A percentile compares a stretch with the other conserved stretches of the same genome.
phyloP scores from a whole-genome alignment of 768 basidiomycete genomes.

The Sporobolomyces phaffii region DNA sequence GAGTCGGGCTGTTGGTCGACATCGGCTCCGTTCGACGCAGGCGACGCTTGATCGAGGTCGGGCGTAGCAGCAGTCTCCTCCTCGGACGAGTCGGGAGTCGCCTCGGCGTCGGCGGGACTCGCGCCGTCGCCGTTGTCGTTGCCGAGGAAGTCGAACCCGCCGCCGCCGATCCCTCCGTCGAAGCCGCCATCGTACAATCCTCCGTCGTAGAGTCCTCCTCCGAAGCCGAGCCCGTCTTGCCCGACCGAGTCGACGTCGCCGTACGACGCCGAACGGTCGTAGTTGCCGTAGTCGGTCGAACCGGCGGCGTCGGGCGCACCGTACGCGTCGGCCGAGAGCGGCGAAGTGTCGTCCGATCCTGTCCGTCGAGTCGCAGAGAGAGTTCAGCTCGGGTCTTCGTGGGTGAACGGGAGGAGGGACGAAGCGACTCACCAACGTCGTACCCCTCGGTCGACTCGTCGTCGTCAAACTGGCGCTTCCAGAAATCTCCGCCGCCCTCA shows the following conservation, averaged over 20 bases:
- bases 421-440: too few species aligned
- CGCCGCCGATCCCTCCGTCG: background rate
- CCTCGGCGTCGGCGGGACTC: background rate
- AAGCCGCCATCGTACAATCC: background rate
- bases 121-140: background rate
- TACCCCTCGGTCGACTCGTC: background rate
- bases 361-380: too few species aligned
- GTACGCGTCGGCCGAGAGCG: too few species aligned
- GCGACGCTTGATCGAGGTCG: background rate
- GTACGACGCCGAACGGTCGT: too few species aligned
- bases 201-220: background rate
- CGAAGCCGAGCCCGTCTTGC: background rate
- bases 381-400: too few species aligned
- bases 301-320: too few species aligned
- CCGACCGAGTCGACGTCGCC: background rate
- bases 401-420: too few species aligned
- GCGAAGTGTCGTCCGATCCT: too few species aligned
- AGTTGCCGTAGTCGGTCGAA: background rate
- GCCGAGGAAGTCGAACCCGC: background rate
- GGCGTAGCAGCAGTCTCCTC: background rate
- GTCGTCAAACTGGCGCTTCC: conserved; percentile 1
- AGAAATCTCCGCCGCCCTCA: background rate
- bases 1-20: background rate
- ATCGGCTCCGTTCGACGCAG: background rate
- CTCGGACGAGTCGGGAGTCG: background rate